A percentile compares a stretch with the other conserved stretches of the same genome.
phyloP scores from a whole-genome alignment of 441 rosid genomes.

The Breynia disticha region DNA sequence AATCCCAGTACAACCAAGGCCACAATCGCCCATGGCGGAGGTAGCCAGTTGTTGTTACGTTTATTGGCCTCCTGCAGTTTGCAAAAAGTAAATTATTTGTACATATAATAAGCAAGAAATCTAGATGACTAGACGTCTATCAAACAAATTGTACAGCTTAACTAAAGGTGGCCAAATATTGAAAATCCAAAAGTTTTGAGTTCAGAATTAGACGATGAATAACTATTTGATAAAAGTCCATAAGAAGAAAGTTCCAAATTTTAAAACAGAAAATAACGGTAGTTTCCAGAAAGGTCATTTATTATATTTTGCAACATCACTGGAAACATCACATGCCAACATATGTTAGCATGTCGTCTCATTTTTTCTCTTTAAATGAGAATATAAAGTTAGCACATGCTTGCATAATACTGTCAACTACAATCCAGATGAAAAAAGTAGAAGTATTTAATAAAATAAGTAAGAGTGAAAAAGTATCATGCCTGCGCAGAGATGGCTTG shows the following conservation, averaged over 20 bases:
- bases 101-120: background rate
- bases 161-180: no score
- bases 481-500: conserved; percentile 99
- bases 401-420: background rate
- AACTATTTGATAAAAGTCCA: background rate
- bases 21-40: conserved; percentile 79
- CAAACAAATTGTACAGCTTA: no score
- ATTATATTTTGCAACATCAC: no score
- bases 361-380: background rate
- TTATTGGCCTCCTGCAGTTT: conserved; percentile 62
- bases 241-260: background rate
- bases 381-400: background rate
- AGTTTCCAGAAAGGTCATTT: background rate
- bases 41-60: conserved; percentile 64
- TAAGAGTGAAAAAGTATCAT: conserved; percentile 15
- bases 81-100: background rate
- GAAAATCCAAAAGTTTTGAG: no score
- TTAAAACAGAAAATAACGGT: background rate
- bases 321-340: conserved; percentile 2
- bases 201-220: no score
- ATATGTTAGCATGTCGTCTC: conserved; percentile 1
- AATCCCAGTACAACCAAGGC: conserved; percentile 74
- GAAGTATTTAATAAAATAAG: background rate
- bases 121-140: no score
- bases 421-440: background rate